These are phyloP conservation scores for Fomitiporia mediterranea DNA, from an alignment of 1,284 basidiomycete species.

Conservation along the genomic window DNA sequence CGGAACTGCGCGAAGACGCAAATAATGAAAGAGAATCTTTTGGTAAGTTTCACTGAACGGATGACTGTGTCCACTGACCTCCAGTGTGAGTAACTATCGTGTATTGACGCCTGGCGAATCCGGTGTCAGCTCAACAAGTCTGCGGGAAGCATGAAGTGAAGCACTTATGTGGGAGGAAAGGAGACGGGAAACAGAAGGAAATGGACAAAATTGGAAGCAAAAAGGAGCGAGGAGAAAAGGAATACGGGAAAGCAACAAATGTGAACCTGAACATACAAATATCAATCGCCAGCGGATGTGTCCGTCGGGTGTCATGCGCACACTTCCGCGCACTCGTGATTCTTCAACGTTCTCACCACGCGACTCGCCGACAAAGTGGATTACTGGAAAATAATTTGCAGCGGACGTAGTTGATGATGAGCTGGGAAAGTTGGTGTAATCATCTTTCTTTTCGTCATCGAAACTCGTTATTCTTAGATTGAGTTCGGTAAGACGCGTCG, in stretches of 20 bases:
- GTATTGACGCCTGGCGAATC: conserved; percentile 41
- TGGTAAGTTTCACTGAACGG: neutral
- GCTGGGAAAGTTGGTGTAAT: conserved; percentile 27
- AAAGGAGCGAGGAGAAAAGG: neutral
- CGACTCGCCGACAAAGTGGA: conserved; percentile 51
- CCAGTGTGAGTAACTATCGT: conserved; percentile 49
- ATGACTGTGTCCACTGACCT: conserved; percentile 36
- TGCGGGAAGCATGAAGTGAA: neutral
- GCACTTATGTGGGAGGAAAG: neutral
- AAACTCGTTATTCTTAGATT: conserved; percentile 39
- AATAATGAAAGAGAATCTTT: neutral
- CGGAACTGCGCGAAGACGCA: conserved; percentile 48
- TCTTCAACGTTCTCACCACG: conserved; percentile 41
- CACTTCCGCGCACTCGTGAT: conserved; percentile 49
- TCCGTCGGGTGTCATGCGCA: conserved; percentile 48
- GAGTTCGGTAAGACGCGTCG: conserved; percentile 55
- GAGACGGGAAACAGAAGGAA: too few species aligned
- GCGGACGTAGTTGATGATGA: conserved; percentile 17
- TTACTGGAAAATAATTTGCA: conserved; percentile 33
- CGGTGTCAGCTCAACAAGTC: conserved; percentile 1
- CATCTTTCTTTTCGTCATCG: neutral
- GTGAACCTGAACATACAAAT: conserved; percentile 29
- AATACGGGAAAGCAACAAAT: too few species aligned
- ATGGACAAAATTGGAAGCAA: too few species aligned
- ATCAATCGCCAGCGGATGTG: conserved; percentile 62